A percentile compares a stretch with the other conserved stretches of the same genome.
Evolutionary conservation across 495 filamentous ascomycete genomes (phyloP).

Genomic region (Hypoxylon lienhwacheense): DNA sequence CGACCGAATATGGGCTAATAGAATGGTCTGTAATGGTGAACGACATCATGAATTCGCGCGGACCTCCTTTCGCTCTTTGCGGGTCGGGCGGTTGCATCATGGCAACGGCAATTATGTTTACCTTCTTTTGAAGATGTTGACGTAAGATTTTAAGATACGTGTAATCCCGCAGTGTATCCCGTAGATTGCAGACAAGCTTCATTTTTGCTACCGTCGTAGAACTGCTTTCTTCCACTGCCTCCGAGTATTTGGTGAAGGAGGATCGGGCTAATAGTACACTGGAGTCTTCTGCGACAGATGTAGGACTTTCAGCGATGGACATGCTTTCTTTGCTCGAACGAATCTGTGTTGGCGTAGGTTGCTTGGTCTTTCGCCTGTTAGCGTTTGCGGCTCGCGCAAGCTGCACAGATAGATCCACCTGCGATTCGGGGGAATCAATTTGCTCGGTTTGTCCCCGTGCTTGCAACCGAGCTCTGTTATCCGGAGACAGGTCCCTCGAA

Average conservation of each 20-base stretch:
- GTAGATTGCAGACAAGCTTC: constrained; percentile 51
- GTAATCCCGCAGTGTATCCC: constrained; percentile 67
- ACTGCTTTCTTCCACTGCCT: constrained; percentile 30
- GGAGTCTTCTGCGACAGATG: constrained; percentile 21
- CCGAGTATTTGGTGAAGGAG: constrained; percentile 24
- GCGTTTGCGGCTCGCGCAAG: constrained; percentile 42
- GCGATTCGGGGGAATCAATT: constrained; percentile 2
- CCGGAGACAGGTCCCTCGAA: constrained; percentile 13
- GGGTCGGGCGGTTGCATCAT: constrained; percentile 57
- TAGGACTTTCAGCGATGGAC: constrained; percentile 6
- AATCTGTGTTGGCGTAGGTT: constrained; percentile 18
- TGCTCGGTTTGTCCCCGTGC: not conserved
- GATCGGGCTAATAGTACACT: constrained; percentile 33
- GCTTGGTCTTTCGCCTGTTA: constrained; percentile 32
- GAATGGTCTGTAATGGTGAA: constrained; percentile 72
- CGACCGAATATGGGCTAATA: constrained; percentile 47
- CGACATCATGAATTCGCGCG: constrained; percentile 68
- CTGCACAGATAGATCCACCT: constrained; percentile 39
- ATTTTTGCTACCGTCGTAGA: constrained; percentile 43
- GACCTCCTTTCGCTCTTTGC: constrained; percentile 63
- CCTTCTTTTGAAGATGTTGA: constrained; percentile 53
- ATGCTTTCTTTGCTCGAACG: not conserved
- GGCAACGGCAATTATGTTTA: constrained; percentile 71
- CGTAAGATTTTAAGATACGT: constrained; percentile 66
- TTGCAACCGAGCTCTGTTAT: constrained; percentile 7